Conservation (phyloP, 192 early-diverging fungal genomes). For the Linnemannia exigua region DNA sequence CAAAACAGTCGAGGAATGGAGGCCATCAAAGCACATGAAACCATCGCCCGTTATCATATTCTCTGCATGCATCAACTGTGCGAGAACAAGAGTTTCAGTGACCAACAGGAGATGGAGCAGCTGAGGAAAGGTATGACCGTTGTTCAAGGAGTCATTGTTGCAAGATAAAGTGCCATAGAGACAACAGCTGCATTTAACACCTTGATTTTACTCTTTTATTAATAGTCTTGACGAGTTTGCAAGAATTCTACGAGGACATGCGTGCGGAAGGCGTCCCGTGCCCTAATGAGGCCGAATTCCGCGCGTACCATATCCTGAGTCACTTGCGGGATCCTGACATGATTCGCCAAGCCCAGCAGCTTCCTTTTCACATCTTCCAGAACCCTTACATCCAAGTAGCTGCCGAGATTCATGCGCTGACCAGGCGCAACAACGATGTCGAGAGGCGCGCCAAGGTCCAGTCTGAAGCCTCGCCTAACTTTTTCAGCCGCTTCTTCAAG, state of each 20-base stretch:
- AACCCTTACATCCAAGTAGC: constrained; percentile 78
- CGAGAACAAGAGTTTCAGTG: constrained; percentile 74
- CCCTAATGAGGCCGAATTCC: constrained; percentile 91
- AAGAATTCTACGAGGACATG: constrained; percentile 90
- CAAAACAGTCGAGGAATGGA: constrained; percentile 82
- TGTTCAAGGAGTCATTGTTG: not conserved
- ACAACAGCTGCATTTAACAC: not conserved
- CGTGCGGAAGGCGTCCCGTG: constrained; percentile 62
- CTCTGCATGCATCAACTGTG: constrained; percentile 81
- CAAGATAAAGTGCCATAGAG: not conserved
- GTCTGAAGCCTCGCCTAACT: constrained; percentile 71
- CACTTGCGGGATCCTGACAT: constrained; percentile 83
- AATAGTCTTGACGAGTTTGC: constrained; percentile 83
- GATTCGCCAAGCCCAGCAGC: constrained; percentile 70
- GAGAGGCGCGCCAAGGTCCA: constrained; percentile 62
- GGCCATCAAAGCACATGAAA: constrained; percentile 81
- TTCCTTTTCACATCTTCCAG: constrained; percentile 70
- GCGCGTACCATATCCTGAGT: constrained; percentile 87
- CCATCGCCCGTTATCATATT: constrained; percentile 91
- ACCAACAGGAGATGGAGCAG: constrained; percentile 92
- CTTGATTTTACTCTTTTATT: not conserved
- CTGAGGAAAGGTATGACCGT: constrained; percentile 80
- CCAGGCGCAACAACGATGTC: constrained; percentile 67
- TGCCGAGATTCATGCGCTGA: constrained; percentile 72
- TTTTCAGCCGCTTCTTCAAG: constrained; percentile 82